Percentiles rank a stretch among this genome's conserved stretches.
These are phyloP conservation scores for Fusarium subglutinans DNA, from an alignment of 2,329 filamentous ascomycete genomes.

Conservation along the genomic window DNA sequence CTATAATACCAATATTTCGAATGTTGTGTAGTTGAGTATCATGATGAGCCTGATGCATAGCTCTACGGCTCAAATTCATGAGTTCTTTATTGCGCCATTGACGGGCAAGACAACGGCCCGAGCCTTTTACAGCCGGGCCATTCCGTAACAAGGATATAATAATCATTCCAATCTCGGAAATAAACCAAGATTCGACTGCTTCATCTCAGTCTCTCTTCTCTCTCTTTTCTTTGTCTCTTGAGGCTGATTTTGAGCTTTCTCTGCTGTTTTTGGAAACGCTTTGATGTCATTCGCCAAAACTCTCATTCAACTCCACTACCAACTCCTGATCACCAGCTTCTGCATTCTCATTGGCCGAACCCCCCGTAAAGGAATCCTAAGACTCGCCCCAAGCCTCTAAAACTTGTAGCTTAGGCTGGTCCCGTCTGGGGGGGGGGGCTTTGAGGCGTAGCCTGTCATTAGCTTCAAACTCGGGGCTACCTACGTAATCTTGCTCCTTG, in stretches of 20 bases:
- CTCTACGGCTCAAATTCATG: slow-evolving; percentile 20
- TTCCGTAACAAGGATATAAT: slow-evolving; percentile 38
- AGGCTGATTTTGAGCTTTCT: slow-evolving; percentile 26
- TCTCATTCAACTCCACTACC: background rate
- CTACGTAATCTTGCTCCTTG: slow-evolving; percentile 36
- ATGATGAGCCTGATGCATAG: slow-evolving; percentile 34
- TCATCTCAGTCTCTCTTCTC: slow-evolving; percentile 27
- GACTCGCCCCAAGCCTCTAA: background rate
- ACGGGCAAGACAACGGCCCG: slow-evolving; percentile 32
- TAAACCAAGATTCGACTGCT: slow-evolving; percentile 1
- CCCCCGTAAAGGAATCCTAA: background rate
- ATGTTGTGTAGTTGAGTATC: slow-evolving; percentile 61
- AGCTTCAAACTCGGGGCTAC: slow-evolving; percentile 12
- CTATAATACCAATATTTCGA: slow-evolving; percentile 97
- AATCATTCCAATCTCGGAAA: slow-evolving; percentile 34
- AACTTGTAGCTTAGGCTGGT: slow-evolving; percentile 22
- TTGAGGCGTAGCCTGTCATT: background rate
- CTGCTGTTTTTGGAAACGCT: slow-evolving; percentile 23
- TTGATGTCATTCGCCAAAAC: slow-evolving; percentile 27
- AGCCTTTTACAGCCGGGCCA: slow-evolving; percentile 25
- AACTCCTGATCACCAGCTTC: background rate
- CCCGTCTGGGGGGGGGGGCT: background rate
- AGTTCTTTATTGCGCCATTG: slow-evolving; percentile 37
- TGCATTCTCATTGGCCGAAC: slow-evolving; percentile 1
- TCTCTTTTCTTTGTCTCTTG: slow-evolving; percentile 5